Conservation (phyloP, 371 early-diverging fungal species). For the Mucor lusitanicus region DNA sequence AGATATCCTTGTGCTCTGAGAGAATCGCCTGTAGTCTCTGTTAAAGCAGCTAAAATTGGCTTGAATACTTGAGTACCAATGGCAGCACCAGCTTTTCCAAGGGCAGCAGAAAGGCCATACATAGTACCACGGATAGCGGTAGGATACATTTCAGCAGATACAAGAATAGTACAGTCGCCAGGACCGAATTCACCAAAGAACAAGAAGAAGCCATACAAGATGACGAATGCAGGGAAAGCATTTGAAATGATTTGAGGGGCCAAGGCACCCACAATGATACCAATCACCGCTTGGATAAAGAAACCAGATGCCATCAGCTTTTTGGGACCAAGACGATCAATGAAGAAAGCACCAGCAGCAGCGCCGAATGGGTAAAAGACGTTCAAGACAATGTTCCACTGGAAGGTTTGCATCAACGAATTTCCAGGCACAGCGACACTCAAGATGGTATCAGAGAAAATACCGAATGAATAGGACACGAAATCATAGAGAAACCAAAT, state of each 20-base stretch:
- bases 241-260: slow-evolving; percentile 37
- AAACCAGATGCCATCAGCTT: slow-evolving; percentile 56
- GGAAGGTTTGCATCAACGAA: slow-evolving; percentile 32
- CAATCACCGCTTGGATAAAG: slow-evolving; percentile 48
- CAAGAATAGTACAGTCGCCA: slow-evolving; percentile 54
- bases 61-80: slow-evolving; percentile 56
- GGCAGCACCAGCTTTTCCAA: slow-evolving; percentile 58
- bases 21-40: slow-evolving; percentile 35
- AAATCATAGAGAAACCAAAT: slow-evolving; percentile 69
- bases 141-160: slow-evolving; percentile 57
- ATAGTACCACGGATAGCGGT: slow-evolving; percentile 64
- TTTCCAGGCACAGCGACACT: slow-evolving; percentile 23
- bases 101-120: slow-evolving; percentile 57
- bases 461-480: slow-evolving; percentile 56
- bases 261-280: slow-evolving; percentile 52
- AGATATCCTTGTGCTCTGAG: slow-evolving; percentile 7
- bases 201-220: slow-evolving; percentile 61
- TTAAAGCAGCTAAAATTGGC: slow-evolving; percentile 43
- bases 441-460: slow-evolving; percentile 47
- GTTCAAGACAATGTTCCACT: slow-evolving; percentile 57
- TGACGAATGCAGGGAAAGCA: slow-evolving; percentile 54
- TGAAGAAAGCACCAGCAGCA: slow-evolving; percentile 46
- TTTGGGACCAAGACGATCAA: slow-evolving; percentile 56
- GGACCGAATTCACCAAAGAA: slow-evolving; percentile 61
- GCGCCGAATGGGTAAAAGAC: slow-evolving; percentile 58